Conservation (phyloP, 2,329 filamentous ascomycete genomes). For the Chaetomium sp. region DNA sequence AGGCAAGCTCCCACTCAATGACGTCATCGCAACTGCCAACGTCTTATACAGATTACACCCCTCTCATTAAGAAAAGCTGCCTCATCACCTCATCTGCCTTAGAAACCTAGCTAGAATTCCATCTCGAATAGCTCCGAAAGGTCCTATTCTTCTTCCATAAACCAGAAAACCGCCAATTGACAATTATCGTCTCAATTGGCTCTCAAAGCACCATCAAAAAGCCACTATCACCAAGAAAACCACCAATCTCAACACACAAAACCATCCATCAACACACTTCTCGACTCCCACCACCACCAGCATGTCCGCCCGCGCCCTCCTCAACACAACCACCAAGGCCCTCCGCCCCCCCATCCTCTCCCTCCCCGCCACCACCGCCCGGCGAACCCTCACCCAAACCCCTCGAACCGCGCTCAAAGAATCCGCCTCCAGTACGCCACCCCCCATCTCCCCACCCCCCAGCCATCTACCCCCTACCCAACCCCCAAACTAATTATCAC, state of each 20-base stretch:
- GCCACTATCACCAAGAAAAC: not conserved
- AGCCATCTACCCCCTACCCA: not conserved
- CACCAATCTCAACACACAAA: not conserved
- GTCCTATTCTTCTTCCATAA: not conserved
- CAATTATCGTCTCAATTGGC: conserved; percentile 8
- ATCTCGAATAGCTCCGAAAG: not conserved
- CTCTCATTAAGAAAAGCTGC: conserved; percentile 12
- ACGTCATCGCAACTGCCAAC: conserved; percentile 14
- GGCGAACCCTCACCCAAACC: conserved; percentile 25
- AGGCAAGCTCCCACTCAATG: conserved; percentile 1
- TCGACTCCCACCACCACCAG: conserved; percentile 6
- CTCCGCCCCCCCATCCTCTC: conserved; percentile 10
- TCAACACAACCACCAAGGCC: conserved; percentile 20
- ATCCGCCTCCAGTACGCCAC: conserved; percentile 26
- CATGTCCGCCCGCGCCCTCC: conserved; percentile 26
- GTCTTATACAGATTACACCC: not conserved
- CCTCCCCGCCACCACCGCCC: conserved; percentile 1
- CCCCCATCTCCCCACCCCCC: not conserved
- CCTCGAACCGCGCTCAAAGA: conserved; percentile 28
- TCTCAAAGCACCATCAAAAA: not conserved
- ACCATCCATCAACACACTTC: not conserved
- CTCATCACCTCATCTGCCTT: not conserved
- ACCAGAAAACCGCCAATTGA: conserved; percentile 11
- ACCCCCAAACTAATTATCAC: not conserved
- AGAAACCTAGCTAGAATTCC: not conserved